Base-by-base conservation (phyloP, 495 filamentous ascomycete genomes). In the Hyaloscypha finlandica region DNA sequence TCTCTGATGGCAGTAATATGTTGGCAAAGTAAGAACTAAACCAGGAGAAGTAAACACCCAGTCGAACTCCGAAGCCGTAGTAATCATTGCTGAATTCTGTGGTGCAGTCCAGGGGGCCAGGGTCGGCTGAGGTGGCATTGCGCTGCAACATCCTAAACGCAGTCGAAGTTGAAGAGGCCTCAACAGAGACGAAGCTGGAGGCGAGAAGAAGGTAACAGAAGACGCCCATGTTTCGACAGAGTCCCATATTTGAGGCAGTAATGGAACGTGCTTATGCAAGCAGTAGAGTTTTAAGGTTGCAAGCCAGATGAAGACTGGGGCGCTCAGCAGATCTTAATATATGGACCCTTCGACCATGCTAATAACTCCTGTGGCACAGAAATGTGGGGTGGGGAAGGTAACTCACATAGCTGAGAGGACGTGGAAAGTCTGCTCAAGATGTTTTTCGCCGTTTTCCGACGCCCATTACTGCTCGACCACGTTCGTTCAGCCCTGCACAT, bases 21-120 rank as follows among this genome's bases (percentile, higher is more conserved):
- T 75, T 73, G 65, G 71, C 71, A 63, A 75, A 55, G 56, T 70
- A 75, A 20, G 25, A 37, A 19, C 52, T 58, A 32, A 73, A 59
- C 73, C 73, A 75, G 45, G 73, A 64, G 57, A 75, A 75, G 65
- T 75, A 75, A 53, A 75, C 59, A 25, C 73, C 73, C 54, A 75
- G 48, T 22, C 73, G 67, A 29, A 75, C 71, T 3, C 73, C 73
- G 33, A 75, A 69, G 19, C 73, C 73, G 42, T 74, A 75, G 64
- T 73, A 75, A 61, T 75, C 73, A 55, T 64, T 53, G 19, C 65
- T 70, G 9, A 39, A 39, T 16, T 69, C 33, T 42, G 60, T 70
- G 29, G 60, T 61, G 67, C 73, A 75, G 14, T 71, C 12, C 75
- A 81, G 22, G 77, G 57, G 20, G 3, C 35, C 67, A 52, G 39